Evolutionary conservation across 768 basidiomycete genomes (phyloP), one percentile per base, ranked within the genome.

Genomic region (Sarcomyxa edulis): DNA sequence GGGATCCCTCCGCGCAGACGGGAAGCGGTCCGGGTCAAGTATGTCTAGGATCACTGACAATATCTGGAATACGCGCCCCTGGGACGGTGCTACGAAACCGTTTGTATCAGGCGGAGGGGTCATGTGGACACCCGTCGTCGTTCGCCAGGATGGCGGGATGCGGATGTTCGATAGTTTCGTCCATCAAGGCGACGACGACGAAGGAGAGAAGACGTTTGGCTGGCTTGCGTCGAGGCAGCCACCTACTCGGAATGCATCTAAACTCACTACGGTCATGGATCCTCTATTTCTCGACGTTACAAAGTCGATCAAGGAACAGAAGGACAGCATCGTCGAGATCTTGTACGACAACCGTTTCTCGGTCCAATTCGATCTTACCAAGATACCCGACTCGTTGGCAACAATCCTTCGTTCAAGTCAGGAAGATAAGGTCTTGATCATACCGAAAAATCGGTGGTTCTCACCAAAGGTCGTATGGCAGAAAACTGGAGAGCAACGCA

Each of bases 271-370:
- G 6, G 56, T 50, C 14, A 41, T 54, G 10, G 42, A 61, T 24
- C 54, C 53, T 1, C 47, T 74, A 12, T 46, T 56, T 7, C 45
- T 69, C n/a, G 66, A 81, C 41, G 44, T 73, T 25, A 78, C 76
- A 4, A 43, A 57, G 15, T 44, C 23, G 36, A 23, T 41, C 20
- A 37, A 32, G 5, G 36, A 42, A 5, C 38, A 34, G 9, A 4
- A 26, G 16, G 16, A 8, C 15, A 8, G 9, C 8, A 18, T 33
- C 8, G 32, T 33, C 32, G 59, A 71, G 16, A 34, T 79, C 9
- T 58, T 87, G 20, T 86, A 74, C 51, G 85, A 89, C 53, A 66
- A 67, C 47, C 78, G 86, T 5, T 89, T 84, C 54, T 48, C 76
- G 3, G 35, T 88, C 29, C 51, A 48, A 14, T 64, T 85, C 46